Evolutionary conservation across 768 basidiomycete species (phyloP).

Genomic region (Lactarius pseudohatsudake): DNA sequence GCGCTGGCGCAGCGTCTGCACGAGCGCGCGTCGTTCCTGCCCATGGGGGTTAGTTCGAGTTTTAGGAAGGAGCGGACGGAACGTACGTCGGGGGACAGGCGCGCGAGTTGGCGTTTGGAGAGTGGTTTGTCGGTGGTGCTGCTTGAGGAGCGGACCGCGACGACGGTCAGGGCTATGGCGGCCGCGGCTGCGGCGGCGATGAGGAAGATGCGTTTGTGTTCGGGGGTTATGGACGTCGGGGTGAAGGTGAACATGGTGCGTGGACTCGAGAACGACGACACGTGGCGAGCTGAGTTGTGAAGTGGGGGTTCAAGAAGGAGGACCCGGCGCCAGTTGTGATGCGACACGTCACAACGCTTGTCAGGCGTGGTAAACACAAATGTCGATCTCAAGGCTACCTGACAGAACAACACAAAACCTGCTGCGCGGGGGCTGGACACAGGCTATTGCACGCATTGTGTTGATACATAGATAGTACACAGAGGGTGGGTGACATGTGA

Average conservation of each 20-base stretch:
- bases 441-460: neutral
- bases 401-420: neutral
- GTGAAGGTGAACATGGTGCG: neutral
- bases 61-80: neutral
- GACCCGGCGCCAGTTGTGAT: neutral
- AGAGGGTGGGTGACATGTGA: neutral
- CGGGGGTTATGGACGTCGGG: neutral
- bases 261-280: neutral
- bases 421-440: neutral
- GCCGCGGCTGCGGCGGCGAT: neutral
- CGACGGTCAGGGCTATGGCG: neutral
- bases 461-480: neutral
- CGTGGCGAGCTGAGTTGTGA: neutral
- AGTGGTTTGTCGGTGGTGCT: neutral
- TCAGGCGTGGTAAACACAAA: neutral
- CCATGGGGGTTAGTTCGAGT: no score
- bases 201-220: neutral
- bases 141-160: neutral
- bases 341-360: neutral
- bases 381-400: neutral
- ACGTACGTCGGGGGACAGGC: neutral
- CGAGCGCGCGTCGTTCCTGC: constrained; percentile 63
- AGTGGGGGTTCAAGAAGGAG: no score
- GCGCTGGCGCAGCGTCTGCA: constrained; percentile 61
- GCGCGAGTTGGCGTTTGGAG: neutral